A percentile compares a stretch with the other conserved stretches of the same genome.
Evolutionary conservation across 2,329 filamentous ascomycete genomes (phyloP).

Genomic region (Pseudocercospora musae): DNA sequence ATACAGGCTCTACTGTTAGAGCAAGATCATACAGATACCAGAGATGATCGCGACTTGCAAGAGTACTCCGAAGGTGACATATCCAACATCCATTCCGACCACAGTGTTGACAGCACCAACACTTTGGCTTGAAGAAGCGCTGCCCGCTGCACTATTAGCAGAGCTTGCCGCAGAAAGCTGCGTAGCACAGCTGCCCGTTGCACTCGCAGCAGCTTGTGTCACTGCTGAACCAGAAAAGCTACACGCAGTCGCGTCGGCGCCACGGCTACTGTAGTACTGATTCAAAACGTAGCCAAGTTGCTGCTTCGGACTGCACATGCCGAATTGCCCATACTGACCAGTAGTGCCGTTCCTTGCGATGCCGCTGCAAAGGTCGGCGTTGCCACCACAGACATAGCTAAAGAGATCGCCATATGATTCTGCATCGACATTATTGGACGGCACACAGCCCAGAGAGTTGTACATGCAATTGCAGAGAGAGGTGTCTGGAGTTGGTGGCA

Average conservation of each 20-base stretch:
- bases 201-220: constrained; percentile 48
- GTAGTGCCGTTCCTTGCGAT: constrained; percentile 65
- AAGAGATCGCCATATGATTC: constrained; percentile 68
- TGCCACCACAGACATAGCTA: constrained; percentile 63
- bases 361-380: constrained; percentile 57
- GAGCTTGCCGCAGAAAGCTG: constrained; percentile 62
- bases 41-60: constrained; percentile 26
- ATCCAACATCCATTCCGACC: constrained; percentile 15
- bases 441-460: constrained; percentile 66
- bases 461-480: constrained; percentile 83
- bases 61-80: constrained; percentile 24
- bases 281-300: constrained; percentile 72
- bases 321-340: constrained; percentile 73
- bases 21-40: constrained; percentile 29
- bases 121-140: constrained; percentile 15
- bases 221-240: constrained; percentile 66
- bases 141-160: constrained; percentile 46
- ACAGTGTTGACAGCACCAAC: constrained; percentile 18
- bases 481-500: constrained; percentile 80
- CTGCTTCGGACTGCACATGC: constrained; percentile 67
- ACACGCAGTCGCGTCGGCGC: constrained; percentile 57
- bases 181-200: constrained; percentile 52
- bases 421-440: constrained; percentile 55
- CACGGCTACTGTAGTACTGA: constrained; percentile 63
- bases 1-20: neutral